Base-by-base conservation (phyloP, 257 asterid species). In the Przewalskia tangutica region DNA sequence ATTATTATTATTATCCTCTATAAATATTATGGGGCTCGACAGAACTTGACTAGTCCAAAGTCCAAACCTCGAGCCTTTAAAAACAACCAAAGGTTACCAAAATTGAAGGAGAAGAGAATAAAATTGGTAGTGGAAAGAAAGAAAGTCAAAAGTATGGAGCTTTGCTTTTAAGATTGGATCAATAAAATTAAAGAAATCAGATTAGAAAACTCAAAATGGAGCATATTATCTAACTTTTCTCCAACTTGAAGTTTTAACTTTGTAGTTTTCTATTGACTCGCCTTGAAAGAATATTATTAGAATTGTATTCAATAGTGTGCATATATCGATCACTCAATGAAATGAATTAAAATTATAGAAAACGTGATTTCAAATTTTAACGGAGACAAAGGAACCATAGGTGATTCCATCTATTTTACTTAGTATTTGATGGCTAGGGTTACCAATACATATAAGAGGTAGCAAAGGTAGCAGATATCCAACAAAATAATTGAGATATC, bases 1-100 rank as follows among this genome's bases (percentile, higher is more conserved):
- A 17, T 7, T 50, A 38, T 38, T 38, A 54, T 54, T 5, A n/a
- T 56, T 3, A 17, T 7, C 8, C 63, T 2, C 3, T 56, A 5
- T 17, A 54, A 13, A 55, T 56, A 56, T 56, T 56, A 27, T 27
- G 68, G 42, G 68, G 68, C 68, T 62, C 68, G 42, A 62, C 68
- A 23, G 17, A 12, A 62, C 68, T 62, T 73, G 79, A 79, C 82
- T 20, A 54, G 84, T 84, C 71, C 18, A 79, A 77, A 76, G 84
- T 84, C 71, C 18, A 79, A 77, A 76, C 77, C 84, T 85, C 87
- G 87, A 85, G 89, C 86, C 79, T 80, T 83, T 84, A 82, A 84
- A 84, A 60, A 68, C 86, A 67, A 53, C 27, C 75, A 50, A 53
- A 68, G 77, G 83, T 82, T 86, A 82, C 60, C 75, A 82, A 75